Conservation (phyloP, 495 filamentous ascomycete genomes). For the Talaromyces liani region DNA sequence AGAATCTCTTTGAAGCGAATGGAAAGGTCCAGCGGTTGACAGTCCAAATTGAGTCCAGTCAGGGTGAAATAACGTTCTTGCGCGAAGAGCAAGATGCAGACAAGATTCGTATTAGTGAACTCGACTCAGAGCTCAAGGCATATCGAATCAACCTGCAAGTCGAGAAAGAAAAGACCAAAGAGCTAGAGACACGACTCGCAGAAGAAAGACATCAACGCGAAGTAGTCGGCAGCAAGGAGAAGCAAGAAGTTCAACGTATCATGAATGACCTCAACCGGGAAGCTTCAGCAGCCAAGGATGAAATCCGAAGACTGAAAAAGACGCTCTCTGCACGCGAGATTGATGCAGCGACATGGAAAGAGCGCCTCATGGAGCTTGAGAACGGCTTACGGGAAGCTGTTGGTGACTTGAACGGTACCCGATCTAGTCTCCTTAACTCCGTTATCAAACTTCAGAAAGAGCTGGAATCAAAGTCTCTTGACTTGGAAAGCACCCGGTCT, state of each 20-base stretch:
- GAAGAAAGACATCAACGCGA: slow-evolving; percentile 82
- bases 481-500: slow-evolving; percentile 69
- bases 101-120: slow-evolving; percentile 94
- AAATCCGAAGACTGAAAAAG: slow-evolving; percentile 71
- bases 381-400: slow-evolving; percentile 77
- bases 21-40: slow-evolving; percentile 77
- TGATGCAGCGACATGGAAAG: slow-evolving; percentile 82
- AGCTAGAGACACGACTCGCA: slow-evolving; percentile 69
- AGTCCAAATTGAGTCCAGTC: slow-evolving; percentile 85
- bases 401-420: slow-evolving; percentile 78
- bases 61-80: slow-evolving; percentile 89
- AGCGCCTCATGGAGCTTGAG: slow-evolving; percentile 82
- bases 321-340: slow-evolving; percentile 75
- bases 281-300: slow-evolving; percentile 74
- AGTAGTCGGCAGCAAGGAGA: slow-evolving; percentile 74
- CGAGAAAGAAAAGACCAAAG: slow-evolving; percentile 70
- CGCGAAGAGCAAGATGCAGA: slow-evolving; percentile 96
- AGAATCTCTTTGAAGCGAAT: slow-evolving; percentile 68
- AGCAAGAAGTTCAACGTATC: slow-evolving; percentile 75
- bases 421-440: slow-evolving; percentile 76
- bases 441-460: slow-evolving; percentile 83
- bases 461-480: slow-evolving; percentile 71
- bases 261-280: slow-evolving; percentile 82
- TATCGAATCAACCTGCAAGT: slow-evolving; percentile 64
- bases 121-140: slow-evolving; percentile 72